Evolutionary conservation across 352 stramenopile genomes (phyloP), one percentile per base, ranked within the genome.

Genomic region (Phytopythium sindhum): DNA sequence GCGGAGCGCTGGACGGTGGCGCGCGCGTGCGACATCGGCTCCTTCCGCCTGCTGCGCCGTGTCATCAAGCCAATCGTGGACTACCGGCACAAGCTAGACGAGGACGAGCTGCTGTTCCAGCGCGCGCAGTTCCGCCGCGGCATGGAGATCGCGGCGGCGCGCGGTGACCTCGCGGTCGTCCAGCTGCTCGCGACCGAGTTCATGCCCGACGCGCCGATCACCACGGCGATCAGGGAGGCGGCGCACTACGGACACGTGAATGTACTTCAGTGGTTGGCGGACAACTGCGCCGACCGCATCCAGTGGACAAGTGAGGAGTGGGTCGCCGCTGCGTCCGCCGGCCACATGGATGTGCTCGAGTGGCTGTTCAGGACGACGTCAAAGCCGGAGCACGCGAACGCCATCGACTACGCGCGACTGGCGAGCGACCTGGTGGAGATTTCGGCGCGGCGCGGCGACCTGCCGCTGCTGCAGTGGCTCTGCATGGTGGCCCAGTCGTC

Each of bases 181-280:
- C 21, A 45, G 44, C 63, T 59, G 65, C 21, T 75, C 26, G 57
- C 31, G 39, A 57, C 28, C 24, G 21, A 35, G 56, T 28, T 51
- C 26, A 11, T 42, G 29, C 48, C 61, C 21, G 48, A 57, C 42
- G 61, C 39, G 53, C 45, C 17, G 6, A 63, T 62, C 23, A 59
- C 42, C 12, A 55, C 65, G 6, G 57, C 66, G 19, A 42, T 45
- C 14, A 14, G 60, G 11, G 51, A 45, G 7, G 73, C 73, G 0
- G 73, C 70, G 17, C 42, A 24, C n/a, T 26, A 53, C 14, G 73
- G 70, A 15, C 63, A 74, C 41, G 21, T 76, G 15, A 55, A 70
- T 21, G 65, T 78, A 28, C 31, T 78, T 42, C 33, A 70, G 55
- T 78, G 65, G 63, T 59, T 81, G 15, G 56, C 57, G 10, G 23